Percentiles rank a stretch among this genome's conserved stretches.
These are phyloP conservation scores for Sechiopsis laciniata DNA, from an alignment of 306 rosid genomes.

Conservation along the genomic window DNA sequence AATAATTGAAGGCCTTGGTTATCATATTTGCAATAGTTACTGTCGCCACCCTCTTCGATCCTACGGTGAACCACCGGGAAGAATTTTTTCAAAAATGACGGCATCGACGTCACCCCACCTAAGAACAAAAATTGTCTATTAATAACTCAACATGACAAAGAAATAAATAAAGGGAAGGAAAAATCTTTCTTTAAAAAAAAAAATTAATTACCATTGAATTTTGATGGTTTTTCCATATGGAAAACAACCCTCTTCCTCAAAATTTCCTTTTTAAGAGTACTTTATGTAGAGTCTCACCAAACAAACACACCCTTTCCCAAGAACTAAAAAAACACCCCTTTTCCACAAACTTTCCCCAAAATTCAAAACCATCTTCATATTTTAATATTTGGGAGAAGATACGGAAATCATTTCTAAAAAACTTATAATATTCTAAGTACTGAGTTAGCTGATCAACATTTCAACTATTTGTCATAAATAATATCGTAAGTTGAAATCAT, in stretches of 20 bases:
- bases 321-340: background rate
- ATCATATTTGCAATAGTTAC: constrained; percentile 64
- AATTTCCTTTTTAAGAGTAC: background rate
- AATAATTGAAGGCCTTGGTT: constrained; percentile 47
- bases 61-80: constrained; percentile 43
- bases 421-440: too few relatives aligned
- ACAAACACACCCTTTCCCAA: background rate
- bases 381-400: too few relatives aligned
- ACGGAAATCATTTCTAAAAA: too few relatives aligned
- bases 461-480: too few relatives aligned
- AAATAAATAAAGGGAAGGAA: background rate
- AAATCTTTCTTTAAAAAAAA: background rate
- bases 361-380: background rate
- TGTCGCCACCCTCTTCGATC: constrained; percentile 27
- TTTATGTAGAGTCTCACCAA: background rate
- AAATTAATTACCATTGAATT: too few relatives aligned
- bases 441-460: too few relatives aligned
- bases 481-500: too few relatives aligned
- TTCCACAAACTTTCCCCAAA: background rate
- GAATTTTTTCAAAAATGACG: constrained; percentile 45
- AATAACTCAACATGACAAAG: background rate
- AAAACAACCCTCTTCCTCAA: background rate
- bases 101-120: constrained; percentile 72
- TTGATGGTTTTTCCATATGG: background rate
- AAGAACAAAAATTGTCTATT: background rate